phyloP scores from a whole-genome alignment of 305 asterid species.

The Fraxinus velutina region DNA sequence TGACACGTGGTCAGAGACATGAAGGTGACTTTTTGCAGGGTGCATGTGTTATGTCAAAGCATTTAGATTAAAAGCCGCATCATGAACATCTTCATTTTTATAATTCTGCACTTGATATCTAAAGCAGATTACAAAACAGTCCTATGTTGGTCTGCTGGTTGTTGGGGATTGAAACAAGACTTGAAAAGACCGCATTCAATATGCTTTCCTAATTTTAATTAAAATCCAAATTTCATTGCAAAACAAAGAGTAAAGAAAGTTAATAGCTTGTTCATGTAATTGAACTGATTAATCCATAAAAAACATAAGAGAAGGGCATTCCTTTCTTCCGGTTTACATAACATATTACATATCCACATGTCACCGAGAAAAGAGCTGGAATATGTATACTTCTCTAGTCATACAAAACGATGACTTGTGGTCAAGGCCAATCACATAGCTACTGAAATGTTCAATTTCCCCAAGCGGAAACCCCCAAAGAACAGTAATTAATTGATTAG shows the following conservation, averaged over 20 bases:
- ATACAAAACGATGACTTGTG: background rate
- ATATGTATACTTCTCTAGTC: background rate
- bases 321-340: background rate
- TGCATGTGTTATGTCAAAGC: background rate
- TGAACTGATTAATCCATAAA: background rate
- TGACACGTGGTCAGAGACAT: background rate
- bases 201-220: background rate
- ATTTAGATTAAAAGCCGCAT: background rate
- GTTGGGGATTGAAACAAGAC: slow-evolving; percentile 5
- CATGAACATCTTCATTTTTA: background rate
- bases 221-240: background rate
- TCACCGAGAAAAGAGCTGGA: background rate
- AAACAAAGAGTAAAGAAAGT: background rate
- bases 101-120: background rate
- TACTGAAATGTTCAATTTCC: background rate
- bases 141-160: background rate
- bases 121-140: background rate
- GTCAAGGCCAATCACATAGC: background rate
- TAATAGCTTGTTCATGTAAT: background rate
- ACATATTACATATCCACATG: background rate
- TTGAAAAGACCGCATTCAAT: background rate
- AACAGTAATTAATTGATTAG: slow-evolving; percentile 4
- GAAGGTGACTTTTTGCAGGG: background rate
- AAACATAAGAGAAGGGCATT: background rate
- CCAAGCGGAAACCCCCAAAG: background rate